Percentiles rank a stretch among this genome's conserved stretches.
These are phyloP conservation scores for Stellera chamaejasme DNA, from an alignment of 345 rosid species.

Conservation along the genomic window DNA sequence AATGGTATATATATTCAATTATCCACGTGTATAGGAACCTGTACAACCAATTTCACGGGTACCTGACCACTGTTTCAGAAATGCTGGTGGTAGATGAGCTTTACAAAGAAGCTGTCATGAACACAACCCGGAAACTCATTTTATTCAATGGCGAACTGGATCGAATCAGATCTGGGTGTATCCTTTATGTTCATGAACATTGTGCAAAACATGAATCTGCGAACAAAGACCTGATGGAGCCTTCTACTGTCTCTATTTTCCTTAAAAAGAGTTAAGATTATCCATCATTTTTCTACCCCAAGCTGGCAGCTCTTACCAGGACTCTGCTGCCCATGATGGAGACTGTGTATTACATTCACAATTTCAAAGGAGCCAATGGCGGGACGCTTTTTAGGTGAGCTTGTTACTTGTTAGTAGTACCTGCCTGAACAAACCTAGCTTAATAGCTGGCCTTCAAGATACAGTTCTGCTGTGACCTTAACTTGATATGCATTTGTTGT, in stretches of 20 bases:
- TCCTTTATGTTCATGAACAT: constrained; percentile 31
- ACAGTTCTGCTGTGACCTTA: background rate
- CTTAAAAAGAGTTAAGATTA: constrained; percentile 52
- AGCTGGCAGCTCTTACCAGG: constrained; percentile 70
- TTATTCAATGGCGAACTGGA: constrained; percentile 93
- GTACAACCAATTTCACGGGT: constrained; percentile 8
- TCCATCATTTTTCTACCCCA: constrained; percentile 90
- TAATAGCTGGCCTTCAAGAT: background rate
- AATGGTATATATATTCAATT: constrained; percentile 40
- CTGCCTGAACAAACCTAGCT: background rate
- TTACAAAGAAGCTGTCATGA: constrained; percentile 68
- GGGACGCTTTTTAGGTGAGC: constrained; percentile 85
- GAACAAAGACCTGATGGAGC: background rate
- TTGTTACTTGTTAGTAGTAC: background rate
- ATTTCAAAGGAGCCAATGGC: constrained; percentile 78
- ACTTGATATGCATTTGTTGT: too few relatives aligned
- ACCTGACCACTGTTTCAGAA: constrained; percentile 35
- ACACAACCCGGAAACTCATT: constrained; percentile 55
- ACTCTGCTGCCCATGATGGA: constrained; percentile 77
- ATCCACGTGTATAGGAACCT: constrained; percentile 6
- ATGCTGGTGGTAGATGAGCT: constrained; percentile 99
- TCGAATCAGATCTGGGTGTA: constrained; percentile 95
- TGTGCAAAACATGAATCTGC: background rate
- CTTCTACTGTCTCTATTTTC: background rate
- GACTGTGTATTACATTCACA: constrained; percentile 90